These are phyloP conservation scores for Kwoniella sp. DNA, from an alignment of 768 basidiomycete species.

Conservation along the genomic window DNA sequence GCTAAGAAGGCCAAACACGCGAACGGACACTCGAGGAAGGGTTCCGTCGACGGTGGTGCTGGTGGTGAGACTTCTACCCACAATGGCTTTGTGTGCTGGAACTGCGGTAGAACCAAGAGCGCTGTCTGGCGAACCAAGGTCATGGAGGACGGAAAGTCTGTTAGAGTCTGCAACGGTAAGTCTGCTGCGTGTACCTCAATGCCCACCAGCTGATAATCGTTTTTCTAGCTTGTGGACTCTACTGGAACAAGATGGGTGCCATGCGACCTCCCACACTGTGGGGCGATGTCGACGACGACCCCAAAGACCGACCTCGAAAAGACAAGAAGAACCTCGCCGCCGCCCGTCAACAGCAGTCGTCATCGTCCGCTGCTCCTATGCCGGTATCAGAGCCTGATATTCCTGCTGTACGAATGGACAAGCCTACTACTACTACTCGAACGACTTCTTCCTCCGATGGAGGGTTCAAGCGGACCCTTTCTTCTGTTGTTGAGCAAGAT, in stretches of 20 bases:
- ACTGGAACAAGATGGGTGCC: constrained; percentile 48
- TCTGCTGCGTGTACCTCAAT: not conserved
- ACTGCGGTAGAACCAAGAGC: constrained; percentile 51
- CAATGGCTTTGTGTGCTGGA: constrained; percentile 38
- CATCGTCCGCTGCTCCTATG: constrained; percentile 8
- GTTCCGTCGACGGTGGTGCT: constrained; percentile 16
- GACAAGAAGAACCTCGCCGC: constrained; percentile 21
- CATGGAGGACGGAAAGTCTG: constrained; percentile 43
- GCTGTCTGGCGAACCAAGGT: constrained; percentile 50
- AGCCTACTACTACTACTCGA: constrained; percentile 10
- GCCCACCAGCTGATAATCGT: not conserved
- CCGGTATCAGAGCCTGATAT: constrained; percentile 27
- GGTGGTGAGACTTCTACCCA: constrained; percentile 1
- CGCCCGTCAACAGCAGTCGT: not conserved
- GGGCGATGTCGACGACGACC: constrained; percentile 47
- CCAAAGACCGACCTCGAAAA: constrained; percentile 20
- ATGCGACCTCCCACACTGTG: constrained; percentile 53
- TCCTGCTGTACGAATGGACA: constrained; percentile 24
- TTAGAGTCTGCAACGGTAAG: constrained; percentile 54
- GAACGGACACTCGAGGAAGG: constrained; percentile 14
- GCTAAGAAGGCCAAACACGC: constrained; percentile 19
- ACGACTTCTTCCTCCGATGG: constrained; percentile 5
- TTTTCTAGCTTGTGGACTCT: constrained; percentile 50
- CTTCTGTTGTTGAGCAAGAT: constrained; percentile 46
- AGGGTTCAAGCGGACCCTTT: constrained; percentile 50